Evolutionary conservation across 495 filamentous ascomycete genomes (phyloP), one percentile per base, ranked within the genome.

Genomic region (Trypethelium eluteriae): DNA sequence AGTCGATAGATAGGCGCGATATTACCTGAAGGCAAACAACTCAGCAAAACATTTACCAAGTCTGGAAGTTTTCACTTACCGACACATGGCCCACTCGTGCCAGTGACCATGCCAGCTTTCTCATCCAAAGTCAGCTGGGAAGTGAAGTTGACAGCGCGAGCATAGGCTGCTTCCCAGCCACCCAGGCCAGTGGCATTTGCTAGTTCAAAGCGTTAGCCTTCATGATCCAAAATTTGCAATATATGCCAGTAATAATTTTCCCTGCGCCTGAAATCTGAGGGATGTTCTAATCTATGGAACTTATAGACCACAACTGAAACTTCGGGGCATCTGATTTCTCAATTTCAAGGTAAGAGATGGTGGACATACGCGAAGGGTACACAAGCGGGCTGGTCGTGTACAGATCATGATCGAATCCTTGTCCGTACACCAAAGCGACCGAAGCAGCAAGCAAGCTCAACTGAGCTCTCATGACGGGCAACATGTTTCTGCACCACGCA

Each of bases 1-100:
- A 83, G 65, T 44, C 81, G 66, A 1, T 76, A 75, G 25, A 84
- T 76, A 2, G 71, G 61, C 32, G 49, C 67, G 14, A 71, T 73
- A 62, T 73, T 73, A 56, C 70, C 66, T 59, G 2, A 34, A 59
- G 53, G 5, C 34, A 36, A 36, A 7, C 3, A 1, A 35, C 6
- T 59, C 36, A 59, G 53, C 53, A 36, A n/a, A 32, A 2, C 0
- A 35, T 9, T 59, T 10, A 14, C 1, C 5, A 7, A 35, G 32
- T 7, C 18, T 14, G 3, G 18, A 35, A 2, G 14, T 10, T 32
- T 10, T 1, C 53, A 59, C 53, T 59, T 59, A 59, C 53, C 70
- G 14, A 66, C 61, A 53, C 71, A 73, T 6, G 69, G 71, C 18
- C 69, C 71, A 41, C 39, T 44, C 4, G 67, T 64, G 62, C 69